Percentiles rank a stretch among this genome's conserved stretches.
Evolutionary conservation across 306 rosid species (phyloP).

Genomic region (Pyrus bretschneideri): DNA sequence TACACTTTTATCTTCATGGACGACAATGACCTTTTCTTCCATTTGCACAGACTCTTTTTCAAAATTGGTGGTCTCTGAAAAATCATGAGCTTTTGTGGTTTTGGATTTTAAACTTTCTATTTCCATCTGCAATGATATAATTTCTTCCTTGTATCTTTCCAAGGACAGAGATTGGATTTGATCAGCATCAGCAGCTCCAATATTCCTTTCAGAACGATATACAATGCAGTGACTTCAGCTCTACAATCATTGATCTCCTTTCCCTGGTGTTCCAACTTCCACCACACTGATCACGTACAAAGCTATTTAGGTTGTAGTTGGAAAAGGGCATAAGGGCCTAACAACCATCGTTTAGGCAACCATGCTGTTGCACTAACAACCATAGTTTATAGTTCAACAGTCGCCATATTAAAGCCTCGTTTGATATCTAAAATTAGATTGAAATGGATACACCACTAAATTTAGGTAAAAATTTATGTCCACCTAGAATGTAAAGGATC

Average conservation of each 20-base stretch:
- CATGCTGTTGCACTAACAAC: no score
- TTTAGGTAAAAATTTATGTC: no score
- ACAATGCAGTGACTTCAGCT: conserved; percentile 77
- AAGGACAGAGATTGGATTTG: conserved; percentile 39
- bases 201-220: conserved; percentile 33
- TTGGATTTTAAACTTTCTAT: conserved; percentile 55
- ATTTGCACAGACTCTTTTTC: conserved; percentile 33
- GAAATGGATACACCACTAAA: no score
- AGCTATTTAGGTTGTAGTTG: no score
- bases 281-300: no score
- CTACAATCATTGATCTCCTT: conserved; percentile 74
- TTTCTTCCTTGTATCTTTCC: conserved; percentile 73
- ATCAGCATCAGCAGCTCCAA: conserved; percentile 33
- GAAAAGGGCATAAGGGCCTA: no score
- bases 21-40: conserved; percentile 63
- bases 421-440: no score
- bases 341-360: no score
- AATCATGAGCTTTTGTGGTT: conserved; percentile 24
- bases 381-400: no score
- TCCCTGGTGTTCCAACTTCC: conserved; percentile 33
- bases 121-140: conserved; percentile 65
- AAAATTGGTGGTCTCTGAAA: conserved; percentile 27
- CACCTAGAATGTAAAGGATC: no score
- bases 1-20: conserved; percentile 63
- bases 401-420: no score